phyloP scores from a whole-genome alignment of 2,329 filamentous ascomycete genomes.

The Colletotrichum costaricense region DNA sequence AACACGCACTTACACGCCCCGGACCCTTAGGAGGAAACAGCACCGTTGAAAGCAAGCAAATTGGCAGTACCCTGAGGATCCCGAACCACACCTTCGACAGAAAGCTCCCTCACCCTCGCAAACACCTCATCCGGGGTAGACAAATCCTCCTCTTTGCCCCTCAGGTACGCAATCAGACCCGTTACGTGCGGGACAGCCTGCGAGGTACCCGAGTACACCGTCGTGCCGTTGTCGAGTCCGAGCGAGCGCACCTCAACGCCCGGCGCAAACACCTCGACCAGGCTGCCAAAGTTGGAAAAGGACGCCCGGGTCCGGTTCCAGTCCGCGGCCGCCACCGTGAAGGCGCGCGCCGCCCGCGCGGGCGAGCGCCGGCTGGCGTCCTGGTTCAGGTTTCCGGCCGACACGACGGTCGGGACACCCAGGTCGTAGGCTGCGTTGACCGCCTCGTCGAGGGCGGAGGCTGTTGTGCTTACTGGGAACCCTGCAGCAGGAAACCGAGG shows the following conservation, averaged over 20 bases:
- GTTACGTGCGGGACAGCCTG: constrained; percentile 40
- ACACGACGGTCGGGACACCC: constrained; percentile 64
- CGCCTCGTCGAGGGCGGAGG: constrained; percentile 60
- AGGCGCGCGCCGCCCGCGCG: constrained; percentile 57
- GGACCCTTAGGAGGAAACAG: neutral
- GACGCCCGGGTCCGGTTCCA: constrained; percentile 49
- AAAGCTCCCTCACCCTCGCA: constrained; percentile 55
- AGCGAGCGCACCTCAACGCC: constrained; percentile 37
- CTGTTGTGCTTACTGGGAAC: constrained; percentile 39
- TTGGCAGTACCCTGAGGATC: constrained; percentile 59
- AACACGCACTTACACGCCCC: neutral
- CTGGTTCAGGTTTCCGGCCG: constrained; percentile 61
- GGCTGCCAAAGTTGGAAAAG: constrained; percentile 61
- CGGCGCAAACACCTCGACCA: constrained; percentile 27
- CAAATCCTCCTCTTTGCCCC: constrained; percentile 42
- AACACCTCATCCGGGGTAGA: constrained; percentile 57
- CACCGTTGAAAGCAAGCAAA: constrained; percentile 66
- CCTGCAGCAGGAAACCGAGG: neutral
- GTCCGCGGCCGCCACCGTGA: constrained; percentile 64
- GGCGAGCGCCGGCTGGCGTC: constrained; percentile 52
- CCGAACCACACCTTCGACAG: constrained; percentile 52
- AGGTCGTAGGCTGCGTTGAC: constrained; percentile 56
- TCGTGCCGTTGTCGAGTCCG: constrained; percentile 50
- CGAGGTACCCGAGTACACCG: constrained; percentile 57
- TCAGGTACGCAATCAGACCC: constrained; percentile 39